Conservation (phyloP, 495 filamentous ascomycete genomes). For the Podospora bellae-mahoneyi region DNA sequence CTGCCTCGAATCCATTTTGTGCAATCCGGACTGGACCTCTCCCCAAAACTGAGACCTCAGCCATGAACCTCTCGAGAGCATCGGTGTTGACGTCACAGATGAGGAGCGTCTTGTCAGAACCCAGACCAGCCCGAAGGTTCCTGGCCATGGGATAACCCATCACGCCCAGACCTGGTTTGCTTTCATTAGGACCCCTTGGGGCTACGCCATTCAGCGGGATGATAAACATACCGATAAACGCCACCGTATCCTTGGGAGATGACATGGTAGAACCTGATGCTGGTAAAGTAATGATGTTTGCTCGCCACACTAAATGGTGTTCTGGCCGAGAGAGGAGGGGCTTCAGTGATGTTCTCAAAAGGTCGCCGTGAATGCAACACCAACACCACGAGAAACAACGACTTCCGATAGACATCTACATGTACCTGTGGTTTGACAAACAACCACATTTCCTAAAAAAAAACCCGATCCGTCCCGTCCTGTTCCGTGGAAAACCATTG, state of each 20-base stretch:
- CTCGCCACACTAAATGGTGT: too few species aligned
- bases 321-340: too few species aligned
- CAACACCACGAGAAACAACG: too few species aligned
- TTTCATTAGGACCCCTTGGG: neutral
- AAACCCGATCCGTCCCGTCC: neutral
- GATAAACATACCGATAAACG: conserved; percentile 28
- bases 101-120: conserved; percentile 37
- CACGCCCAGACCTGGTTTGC: conserved; percentile 28
- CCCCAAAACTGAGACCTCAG: conserved; percentile 26
- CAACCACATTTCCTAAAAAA: neutral
- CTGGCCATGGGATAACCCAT: conserved; percentile 53
- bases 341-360: too few species aligned
- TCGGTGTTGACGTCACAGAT: conserved; percentile 46
- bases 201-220: neutral
- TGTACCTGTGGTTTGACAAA: neutral
- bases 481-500: neutral
- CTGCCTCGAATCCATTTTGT: conserved; percentile 38
- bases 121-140: conserved; percentile 46
- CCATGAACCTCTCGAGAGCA: conserved; percentile 37
- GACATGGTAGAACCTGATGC: conserved; percentile 1
- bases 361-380: too few species aligned
- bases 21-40: conserved; percentile 24
- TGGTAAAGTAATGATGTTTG: too few species aligned
- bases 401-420: too few species aligned
- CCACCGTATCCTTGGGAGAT: conserved; percentile 22